Conservation (phyloP, 371 early-diverging fungal genomes). For the Mucor circinelloides region DNA sequence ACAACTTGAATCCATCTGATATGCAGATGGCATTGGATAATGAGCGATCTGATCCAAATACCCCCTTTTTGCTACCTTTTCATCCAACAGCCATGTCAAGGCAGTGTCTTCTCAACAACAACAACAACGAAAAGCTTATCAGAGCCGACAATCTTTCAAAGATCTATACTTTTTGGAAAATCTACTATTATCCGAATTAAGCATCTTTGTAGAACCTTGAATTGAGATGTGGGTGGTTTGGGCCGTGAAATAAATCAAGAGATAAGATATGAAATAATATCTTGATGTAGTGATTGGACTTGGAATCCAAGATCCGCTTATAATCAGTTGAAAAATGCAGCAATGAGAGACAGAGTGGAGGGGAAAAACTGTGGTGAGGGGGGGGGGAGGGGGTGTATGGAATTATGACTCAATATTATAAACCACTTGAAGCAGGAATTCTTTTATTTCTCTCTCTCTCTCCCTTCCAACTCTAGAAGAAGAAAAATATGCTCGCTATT, state of each 20-base stretch:
- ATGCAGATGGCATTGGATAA: not conserved
- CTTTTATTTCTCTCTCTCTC: not conserved
- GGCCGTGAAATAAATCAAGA: not conserved
- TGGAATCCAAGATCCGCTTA: not conserved
- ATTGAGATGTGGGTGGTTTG: not conserved
- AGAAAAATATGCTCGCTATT: conserved; percentile 23
- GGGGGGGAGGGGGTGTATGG: not conserved
- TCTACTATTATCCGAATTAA: not conserved
- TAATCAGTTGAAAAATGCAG: not conserved
- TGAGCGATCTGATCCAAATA: not conserved
- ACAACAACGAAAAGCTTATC: not conserved
- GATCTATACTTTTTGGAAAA: not conserved
- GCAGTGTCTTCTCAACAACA: not conserved
- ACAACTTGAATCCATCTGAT: not conserved
- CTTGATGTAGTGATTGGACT: not conserved
- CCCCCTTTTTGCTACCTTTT: not conserved
- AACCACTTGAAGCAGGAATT: not conserved
- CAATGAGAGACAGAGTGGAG: not conserved
- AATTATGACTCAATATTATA: conserved; percentile 1
- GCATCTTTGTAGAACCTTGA: not conserved
- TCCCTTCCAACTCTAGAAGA: not conserved
- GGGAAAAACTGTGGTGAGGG: not conserved
- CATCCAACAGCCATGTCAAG: not conserved
- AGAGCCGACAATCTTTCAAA: not conserved
- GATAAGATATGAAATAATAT: not conserved